A percentile compares a stretch with the other conserved stretches of the same genome.
Conservation (phyloP, 495 filamentous ascomycete species). For the Viridothelium virens region DNA sequence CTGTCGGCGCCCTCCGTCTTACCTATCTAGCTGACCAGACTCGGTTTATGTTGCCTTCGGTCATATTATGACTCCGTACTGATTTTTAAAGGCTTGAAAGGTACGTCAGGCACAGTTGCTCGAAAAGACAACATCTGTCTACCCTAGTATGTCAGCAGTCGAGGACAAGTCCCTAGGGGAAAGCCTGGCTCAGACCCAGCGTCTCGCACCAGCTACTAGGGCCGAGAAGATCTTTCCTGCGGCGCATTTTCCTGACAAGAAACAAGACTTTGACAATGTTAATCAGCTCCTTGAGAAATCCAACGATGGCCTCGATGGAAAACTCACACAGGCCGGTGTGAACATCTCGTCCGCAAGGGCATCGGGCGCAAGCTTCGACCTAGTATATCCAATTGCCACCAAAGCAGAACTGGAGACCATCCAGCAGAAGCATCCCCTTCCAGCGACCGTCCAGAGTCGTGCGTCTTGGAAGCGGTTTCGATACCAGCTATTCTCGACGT, state of each 20-base stretch:
- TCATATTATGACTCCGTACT: no score
- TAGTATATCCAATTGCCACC: not conserved
- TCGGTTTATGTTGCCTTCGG: no score
- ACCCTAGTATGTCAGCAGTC: not conserved
- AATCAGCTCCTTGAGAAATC: not conserved
- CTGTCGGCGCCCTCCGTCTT: no score
- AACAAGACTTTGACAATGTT: not conserved
- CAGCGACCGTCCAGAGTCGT: not conserved
- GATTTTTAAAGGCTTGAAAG: no score
- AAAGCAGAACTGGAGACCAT: not conserved
- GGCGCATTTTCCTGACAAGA: not conserved
- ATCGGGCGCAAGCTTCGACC: not conserved
- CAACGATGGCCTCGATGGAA: not conserved
- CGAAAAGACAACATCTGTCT: no score
- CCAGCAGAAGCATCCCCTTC: slow-evolving; percentile 11
- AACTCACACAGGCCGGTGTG: no score
- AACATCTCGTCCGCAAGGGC: no score
- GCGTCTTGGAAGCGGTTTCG: slow-evolving; percentile 25
- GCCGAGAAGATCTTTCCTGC: not conserved
- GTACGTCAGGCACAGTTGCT: no score
- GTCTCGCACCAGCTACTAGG: not conserved
- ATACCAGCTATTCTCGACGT: slow-evolving; percentile 21
- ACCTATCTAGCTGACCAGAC: no score
- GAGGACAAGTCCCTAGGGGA: not conserved
- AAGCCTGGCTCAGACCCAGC: not conserved